Evolutionary conservation across 805 yeast species (phyloP).

Genomic region (Cyberlindnera sargentensis): DNA sequence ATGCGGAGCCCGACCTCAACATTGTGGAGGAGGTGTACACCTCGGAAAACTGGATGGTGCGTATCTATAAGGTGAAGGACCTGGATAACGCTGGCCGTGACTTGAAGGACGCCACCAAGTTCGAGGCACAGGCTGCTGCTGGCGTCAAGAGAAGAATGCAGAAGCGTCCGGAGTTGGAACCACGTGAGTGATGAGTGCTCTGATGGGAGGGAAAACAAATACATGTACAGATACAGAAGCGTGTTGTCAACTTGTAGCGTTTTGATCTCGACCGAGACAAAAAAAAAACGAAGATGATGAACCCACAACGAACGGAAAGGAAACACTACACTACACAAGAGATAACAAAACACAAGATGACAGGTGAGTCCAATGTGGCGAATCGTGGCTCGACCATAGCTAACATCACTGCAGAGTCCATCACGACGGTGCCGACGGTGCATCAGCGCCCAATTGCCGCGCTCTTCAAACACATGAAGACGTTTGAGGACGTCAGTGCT

Average conservation of each 20-base stretch:
- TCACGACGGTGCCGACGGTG: conserved; percentile 1
- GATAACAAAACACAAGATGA: too few relatives aligned
- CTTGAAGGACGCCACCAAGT: conserved; percentile 47
- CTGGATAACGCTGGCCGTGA: conserved; percentile 83
- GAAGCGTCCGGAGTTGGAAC: conserved; percentile 49
- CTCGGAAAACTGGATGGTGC: conserved; percentile 92
- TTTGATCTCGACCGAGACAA: too few relatives aligned
- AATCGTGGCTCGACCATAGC: background rate
- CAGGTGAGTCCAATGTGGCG: too few relatives aligned
- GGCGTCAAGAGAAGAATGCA: conserved; percentile 32
- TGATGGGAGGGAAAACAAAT: too few relatives aligned
- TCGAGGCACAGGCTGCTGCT: conserved; percentile 33
- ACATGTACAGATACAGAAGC: too few relatives aligned
- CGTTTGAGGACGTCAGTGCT: background rate
- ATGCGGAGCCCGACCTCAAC: conserved; percentile 51
- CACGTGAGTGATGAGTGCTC: conserved; percentile 21
- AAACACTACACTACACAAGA: too few relatives aligned
- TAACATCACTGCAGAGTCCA: background rate
- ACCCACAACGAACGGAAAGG: too few relatives aligned
- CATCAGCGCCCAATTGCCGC: background rate
- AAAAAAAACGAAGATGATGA: too few relatives aligned
- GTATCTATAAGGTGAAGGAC: conserved; percentile 88
- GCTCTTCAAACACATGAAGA: background rate
- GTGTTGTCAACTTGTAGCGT: too few relatives aligned
- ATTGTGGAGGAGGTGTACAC: conserved; percentile 93